phyloP scores from a whole-genome alignment of 2,329 filamentous ascomycete genomes.

The Periconia sp. region DNA sequence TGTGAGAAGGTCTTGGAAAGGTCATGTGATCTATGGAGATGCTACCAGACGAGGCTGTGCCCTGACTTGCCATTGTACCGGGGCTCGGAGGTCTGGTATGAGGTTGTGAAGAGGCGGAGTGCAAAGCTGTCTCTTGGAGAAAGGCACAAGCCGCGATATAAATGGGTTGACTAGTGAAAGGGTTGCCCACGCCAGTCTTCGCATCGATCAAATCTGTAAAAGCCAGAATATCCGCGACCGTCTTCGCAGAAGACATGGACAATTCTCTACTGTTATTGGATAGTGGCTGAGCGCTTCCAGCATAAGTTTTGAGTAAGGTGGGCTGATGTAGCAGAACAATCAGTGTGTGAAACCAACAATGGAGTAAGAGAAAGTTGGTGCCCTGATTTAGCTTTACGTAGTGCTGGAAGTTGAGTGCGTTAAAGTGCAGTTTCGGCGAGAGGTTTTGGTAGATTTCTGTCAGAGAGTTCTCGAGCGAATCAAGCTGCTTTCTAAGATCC shows the following conservation, averaged over 20 bases:
- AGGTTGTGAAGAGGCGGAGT: constrained; percentile 64
- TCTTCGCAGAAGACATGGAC: constrained; percentile 88
- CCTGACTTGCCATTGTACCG: constrained; percentile 3
- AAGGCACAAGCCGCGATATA: constrained; percentile 91
- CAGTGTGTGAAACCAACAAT: constrained; percentile 86
- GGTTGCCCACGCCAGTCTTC: constrained; percentile 83
- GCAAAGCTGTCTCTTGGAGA: constrained; percentile 76
- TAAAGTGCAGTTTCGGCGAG: constrained; percentile 76
- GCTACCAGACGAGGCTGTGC: constrained; percentile 42
- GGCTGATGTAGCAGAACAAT: constrained; percentile 86
- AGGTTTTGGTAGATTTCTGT: constrained; percentile 75
- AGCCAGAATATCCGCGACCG: constrained; percentile 83
- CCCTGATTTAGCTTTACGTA: constrained; percentile 80
- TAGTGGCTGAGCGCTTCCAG: constrained; percentile 68
- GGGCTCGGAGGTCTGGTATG: constrained; percentile 62
- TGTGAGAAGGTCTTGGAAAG: constrained; percentile 12
- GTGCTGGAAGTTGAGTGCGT: constrained; percentile 81
- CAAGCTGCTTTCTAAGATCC: constrained; percentile 71
- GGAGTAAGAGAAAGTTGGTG: constrained; percentile 82
- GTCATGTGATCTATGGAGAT: constrained; percentile 26
- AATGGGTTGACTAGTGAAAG: constrained; percentile 84
- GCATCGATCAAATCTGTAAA: constrained; percentile 85
- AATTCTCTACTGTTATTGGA: constrained; percentile 77
- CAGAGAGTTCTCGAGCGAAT: constrained; percentile 77
- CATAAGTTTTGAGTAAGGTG: constrained; percentile 76